Evolutionary conservation across 768 basidiomycete species (phyloP).

Genomic region (Psilocybe azurescens): DNA sequence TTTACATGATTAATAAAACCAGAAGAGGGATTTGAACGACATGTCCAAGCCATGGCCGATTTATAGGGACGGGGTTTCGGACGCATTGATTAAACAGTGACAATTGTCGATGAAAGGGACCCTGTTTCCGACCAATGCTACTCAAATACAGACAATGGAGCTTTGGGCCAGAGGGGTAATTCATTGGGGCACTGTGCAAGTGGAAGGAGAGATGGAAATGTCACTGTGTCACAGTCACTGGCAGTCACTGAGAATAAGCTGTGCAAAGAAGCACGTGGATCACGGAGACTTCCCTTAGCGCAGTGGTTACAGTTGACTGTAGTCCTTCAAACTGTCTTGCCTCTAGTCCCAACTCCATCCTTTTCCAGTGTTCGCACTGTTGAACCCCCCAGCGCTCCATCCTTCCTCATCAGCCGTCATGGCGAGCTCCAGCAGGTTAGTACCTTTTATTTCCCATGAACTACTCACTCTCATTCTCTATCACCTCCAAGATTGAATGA

Average conservation of each 20-base stretch:
- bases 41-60: too few relatives aligned
- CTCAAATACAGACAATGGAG: too few relatives aligned
- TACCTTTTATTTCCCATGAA: neutral
- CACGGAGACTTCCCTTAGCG: conserved; percentile 13
- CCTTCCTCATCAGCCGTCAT: conserved; percentile 14
- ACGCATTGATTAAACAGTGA: too few relatives aligned
- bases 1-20: too few relatives aligned
- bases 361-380: neutral
- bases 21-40: too few relatives aligned
- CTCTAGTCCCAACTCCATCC: neutral
- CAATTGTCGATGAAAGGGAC: too few relatives aligned
- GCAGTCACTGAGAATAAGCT: neutral
- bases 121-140: too few relatives aligned
- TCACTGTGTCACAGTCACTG: too few relatives aligned
- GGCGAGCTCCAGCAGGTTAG: conserved; percentile 42
- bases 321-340: neutral
- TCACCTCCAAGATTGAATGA: conserved; percentile 44
- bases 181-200: too few relatives aligned
- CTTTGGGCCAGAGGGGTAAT: too few relatives aligned
- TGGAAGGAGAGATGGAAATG: too few relatives aligned
- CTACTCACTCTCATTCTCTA: conserved; percentile 12
- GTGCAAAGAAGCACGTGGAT: conserved; percentile 14
- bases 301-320: conserved; percentile 4
- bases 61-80: too few relatives aligned
- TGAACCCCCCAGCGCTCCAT: neutral